Conservation (phyloP, 345 rosid genomes). For the Ricinus communis region DNA sequence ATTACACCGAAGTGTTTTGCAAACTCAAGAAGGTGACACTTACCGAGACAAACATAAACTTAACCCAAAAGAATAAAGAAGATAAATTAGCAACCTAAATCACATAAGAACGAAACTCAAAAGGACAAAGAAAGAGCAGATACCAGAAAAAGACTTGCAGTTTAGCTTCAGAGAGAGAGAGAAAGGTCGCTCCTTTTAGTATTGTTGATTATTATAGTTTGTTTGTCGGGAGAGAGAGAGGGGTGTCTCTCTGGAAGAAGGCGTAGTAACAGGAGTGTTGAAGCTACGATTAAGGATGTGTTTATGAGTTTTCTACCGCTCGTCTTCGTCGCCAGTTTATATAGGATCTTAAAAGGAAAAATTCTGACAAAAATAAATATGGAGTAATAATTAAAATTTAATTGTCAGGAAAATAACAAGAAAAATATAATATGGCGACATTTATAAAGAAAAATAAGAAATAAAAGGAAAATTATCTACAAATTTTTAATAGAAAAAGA, state of each 20-base stretch:
- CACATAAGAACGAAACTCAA: neutral
- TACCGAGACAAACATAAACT: neutral
- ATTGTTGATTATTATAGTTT: too few relatives aligned
- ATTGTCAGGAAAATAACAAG: too few relatives aligned
- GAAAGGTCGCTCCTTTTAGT: neutral
- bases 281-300: neutral
- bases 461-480: too few relatives aligned
- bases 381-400: too few relatives aligned
- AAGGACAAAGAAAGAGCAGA: neutral
- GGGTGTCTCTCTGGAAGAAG: neutral
- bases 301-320: neutral
- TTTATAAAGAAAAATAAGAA: too few relatives aligned
- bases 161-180: neutral
- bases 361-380: too few relatives aligned
- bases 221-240: too few relatives aligned
- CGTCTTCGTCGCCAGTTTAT: neutral
- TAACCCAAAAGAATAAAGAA: neutral
- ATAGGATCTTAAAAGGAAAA: neutral
- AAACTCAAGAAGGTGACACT: neutral
- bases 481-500: too few relatives aligned
- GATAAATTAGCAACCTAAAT: too few relatives aligned
- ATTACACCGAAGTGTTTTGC: neutral
- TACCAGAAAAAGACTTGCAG: neutral
- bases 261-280: neutral
- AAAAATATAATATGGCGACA: too few relatives aligned